Base-by-base conservation (phyloP, 371 early-diverging fungal genomes). In the Polyrhizophydium stewartii region DNA sequence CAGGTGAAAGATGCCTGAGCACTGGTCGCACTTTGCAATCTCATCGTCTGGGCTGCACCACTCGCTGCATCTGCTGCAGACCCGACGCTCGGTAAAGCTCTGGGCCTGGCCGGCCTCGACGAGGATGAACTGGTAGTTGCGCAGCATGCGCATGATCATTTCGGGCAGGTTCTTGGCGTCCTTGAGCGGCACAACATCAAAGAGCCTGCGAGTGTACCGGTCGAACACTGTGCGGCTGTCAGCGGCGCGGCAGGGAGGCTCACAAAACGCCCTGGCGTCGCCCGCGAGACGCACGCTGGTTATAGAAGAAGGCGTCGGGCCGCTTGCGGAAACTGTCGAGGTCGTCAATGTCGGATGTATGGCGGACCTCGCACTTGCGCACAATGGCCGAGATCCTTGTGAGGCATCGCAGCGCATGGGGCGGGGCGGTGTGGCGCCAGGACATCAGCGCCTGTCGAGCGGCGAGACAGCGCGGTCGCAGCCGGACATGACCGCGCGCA, bases 141-240 rank as follows among this genome's bases (percentile, higher is more conserved):
- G 65, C 6, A 93, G 77, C 37, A 87, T 85, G n/a, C 77, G 77
- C 25, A 83, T 75, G 22, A 90, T 84, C 37, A 87, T 79, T 21
- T 76, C 76, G 13, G 93, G 93, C 21, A 91, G 86, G 62, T 92
- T 92, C 56, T 85, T 87, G 40, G 91, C 87, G 5, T 82, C 69
- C 46, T 85, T 81, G 30, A 87, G 82, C 1, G 94, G 91, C 2
- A 93, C 71, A 2, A 92, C 89, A 63, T 94, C 94, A 69, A 90
- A 93, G 22, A 92, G 77, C 21, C 92, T 87, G 55, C 87, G 89
- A 41, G 89, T 92, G 72, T 90, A 92, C 27, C 92, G 84, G 68
- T 94, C 94, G 65, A 88, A 94, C 25, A 93, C 72, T 71, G 53
- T 16, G 25, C 19, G 46, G 55, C 17, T 24, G 1, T 17, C 22